Conservation (phyloP, 768 basidiomycete species). For the Phylloporus rhodoxanthus region DNA sequence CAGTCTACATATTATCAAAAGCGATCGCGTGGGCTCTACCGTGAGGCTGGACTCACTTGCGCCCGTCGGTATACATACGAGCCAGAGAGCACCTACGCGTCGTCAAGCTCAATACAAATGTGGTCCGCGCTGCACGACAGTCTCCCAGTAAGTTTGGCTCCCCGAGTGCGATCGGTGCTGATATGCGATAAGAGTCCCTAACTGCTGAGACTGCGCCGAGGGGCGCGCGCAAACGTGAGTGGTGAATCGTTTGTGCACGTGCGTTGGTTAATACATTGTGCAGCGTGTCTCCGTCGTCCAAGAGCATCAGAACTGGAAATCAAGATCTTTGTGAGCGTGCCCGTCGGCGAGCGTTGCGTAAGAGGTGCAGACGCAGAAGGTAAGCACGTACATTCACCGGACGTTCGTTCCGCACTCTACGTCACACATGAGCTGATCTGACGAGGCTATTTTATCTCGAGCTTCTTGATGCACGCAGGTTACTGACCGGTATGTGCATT, state of each 20-base stretch:
- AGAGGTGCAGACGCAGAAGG: too few species aligned
- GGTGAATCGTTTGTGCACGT: neutral
- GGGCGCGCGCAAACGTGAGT: neutral
- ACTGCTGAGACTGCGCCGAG: neutral
- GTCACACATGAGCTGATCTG: neutral
- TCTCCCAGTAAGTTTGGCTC: slow-evolving; percentile 5
- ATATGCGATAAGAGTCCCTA: too few species aligned
- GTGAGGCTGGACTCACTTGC: too few species aligned
- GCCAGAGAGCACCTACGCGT: neutral
- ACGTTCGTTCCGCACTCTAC: neutral
- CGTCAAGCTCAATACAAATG: too few species aligned
- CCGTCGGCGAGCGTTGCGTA: neutral
- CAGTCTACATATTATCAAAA: too few species aligned
- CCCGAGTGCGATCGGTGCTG: too few species aligned
- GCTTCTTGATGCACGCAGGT: neutral
- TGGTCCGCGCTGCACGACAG: neutral
- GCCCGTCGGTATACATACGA: neutral
- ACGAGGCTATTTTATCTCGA: neutral
- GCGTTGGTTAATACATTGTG: too few species aligned
- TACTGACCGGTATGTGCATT: neutral
- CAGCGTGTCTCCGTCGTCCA: neutral
- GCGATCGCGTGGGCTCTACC: too few species aligned
- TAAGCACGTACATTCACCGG: neutral
- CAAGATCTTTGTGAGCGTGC: slow-evolving; percentile 1
- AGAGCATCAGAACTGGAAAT: too few species aligned